Evolutionary conservation across 108 stramenopile genomes (phyloP).

Genomic region (Pseudonitzschia pungens): DNA sequence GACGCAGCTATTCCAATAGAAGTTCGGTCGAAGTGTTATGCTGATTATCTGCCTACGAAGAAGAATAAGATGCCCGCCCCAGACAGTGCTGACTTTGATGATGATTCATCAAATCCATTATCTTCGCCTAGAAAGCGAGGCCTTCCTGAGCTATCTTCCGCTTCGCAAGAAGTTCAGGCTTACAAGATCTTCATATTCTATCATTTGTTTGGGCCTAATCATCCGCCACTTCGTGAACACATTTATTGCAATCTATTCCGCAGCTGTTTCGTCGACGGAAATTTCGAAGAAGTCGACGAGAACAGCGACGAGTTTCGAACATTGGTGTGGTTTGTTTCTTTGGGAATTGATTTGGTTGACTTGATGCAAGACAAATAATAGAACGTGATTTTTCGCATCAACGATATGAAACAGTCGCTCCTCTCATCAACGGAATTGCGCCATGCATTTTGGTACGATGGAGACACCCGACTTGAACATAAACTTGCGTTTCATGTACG

Average conservation of each 20-base stretch:
- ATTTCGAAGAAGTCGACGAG: constrained; percentile 6
- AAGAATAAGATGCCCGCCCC: background rate
- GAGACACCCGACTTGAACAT: too few relatives aligned
- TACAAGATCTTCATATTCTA: constrained; percentile 34
- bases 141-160: constrained; percentile 4
- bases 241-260: constrained; percentile 5
- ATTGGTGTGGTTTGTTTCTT: constrained; percentile 28
- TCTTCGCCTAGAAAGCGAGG: background rate
- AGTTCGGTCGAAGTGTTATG: constrained; percentile 12
- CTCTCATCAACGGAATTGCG: too few relatives aligned
- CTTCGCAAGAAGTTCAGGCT: constrained; percentile 9
- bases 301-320: constrained; percentile 27
- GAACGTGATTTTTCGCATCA: too few relatives aligned
- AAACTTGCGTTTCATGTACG: too few relatives aligned
- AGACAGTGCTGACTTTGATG: background rate
- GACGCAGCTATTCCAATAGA: background rate
- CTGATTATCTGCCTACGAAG: background rate
- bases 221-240: constrained; percentile 9
- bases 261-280: constrained; percentile 7
- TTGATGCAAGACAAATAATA: background rate
- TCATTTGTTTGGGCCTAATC: constrained; percentile 23
- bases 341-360: constrained; percentile 23
- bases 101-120: background rate
- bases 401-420: too few relatives aligned
- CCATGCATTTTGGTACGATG: too few relatives aligned